These are phyloP conservation scores for Venustampulla echinocandica DNA, from an alignment of 495 filamentous ascomycete species.

Conservation along the genomic window DNA sequence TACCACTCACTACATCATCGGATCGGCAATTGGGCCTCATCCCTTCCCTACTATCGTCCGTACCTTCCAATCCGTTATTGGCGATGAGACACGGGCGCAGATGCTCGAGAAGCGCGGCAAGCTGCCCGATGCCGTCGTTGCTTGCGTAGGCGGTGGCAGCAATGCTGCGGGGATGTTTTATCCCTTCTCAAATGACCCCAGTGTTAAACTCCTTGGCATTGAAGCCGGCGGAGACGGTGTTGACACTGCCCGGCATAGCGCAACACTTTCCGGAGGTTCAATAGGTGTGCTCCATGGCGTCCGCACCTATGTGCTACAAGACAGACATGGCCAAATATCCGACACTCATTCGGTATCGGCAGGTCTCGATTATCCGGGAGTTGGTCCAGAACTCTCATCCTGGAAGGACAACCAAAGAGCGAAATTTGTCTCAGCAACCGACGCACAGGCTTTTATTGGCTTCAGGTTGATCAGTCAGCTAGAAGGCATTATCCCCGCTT, in stretches of 20 bases:
- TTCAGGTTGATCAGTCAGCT: conserved; percentile 75
- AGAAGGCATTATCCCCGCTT: conserved; percentile 93
- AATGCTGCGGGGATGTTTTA: conserved; percentile 96
- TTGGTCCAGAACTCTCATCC: conserved; percentile 79
- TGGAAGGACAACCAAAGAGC: conserved; percentile 90
- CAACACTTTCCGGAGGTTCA: conserved; percentile 75
- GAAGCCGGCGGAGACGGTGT: conserved; percentile 95
- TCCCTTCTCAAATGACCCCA: conserved; percentile 77
- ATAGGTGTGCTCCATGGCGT: conserved; percentile 96
- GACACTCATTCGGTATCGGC: conserved; percentile 97
- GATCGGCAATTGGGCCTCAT: conserved; percentile 88
- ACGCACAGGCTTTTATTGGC: conserved; percentile 84
- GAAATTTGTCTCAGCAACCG: conserved; percentile 83
- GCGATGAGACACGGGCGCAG: conserved; percentile 85
- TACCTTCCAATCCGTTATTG: conserved; percentile 91
- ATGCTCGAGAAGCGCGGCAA: conserved; percentile 63
- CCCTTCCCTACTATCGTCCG: conserved; percentile 94
- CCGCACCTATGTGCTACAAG: conserved; percentile 88
- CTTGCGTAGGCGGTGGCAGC: conserved; percentile 88
- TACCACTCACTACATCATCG: conserved; percentile 95
- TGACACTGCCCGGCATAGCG: conserved; percentile 79
- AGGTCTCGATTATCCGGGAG: conserved; percentile 93
- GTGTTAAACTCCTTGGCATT: conserved; percentile 83
- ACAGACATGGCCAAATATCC: conserved; percentile 82
- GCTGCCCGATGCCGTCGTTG: conserved; percentile 89